These are phyloP conservation scores for Phialophora verrucosa DNA, from an alignment of 2,329 filamentous ascomycete species.

Conservation along the genomic window DNA sequence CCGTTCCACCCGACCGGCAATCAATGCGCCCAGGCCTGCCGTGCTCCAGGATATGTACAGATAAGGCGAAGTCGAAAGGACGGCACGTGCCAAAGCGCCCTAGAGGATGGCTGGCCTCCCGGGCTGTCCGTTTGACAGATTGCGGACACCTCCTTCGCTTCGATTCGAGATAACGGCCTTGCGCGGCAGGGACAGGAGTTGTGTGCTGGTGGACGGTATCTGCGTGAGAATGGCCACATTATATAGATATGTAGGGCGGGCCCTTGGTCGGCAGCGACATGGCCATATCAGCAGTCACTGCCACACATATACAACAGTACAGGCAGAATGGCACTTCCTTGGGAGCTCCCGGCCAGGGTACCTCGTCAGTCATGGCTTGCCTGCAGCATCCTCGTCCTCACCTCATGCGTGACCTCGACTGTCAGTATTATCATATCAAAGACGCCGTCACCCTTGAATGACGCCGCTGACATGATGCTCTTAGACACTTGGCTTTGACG, in stretches of 20 bases:
- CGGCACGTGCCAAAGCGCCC: not conserved
- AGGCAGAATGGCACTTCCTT: constrained; percentile 15
- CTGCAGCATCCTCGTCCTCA: constrained; percentile 26
- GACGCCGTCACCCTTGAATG: not conserved
- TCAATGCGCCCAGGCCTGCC: constrained; percentile 9
- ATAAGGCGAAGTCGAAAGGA: constrained; percentile 10
- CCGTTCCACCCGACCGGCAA: not conserved
- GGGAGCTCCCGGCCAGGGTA: constrained; percentile 26
- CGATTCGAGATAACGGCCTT: not conserved
- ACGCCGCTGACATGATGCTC: not conserved
- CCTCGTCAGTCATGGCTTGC: constrained; percentile 22
- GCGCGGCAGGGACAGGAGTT: not conserved
- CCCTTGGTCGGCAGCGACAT: not conserved
- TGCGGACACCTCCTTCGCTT: constrained; percentile 12
- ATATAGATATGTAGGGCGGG: not conserved
- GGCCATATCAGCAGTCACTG: not conserved
- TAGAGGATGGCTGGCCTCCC: not conserved
- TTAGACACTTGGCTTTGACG: constrained; percentile 49
- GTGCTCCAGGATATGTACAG: not conserved
- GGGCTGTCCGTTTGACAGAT: not conserved
- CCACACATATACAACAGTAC: not conserved
- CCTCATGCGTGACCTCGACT: constrained; percentile 33
- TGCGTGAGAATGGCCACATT: not conserved
- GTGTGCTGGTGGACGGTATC: not conserved
- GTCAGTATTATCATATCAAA: constrained; percentile 16